Evolutionary conservation across 495 filamentous ascomycete species (phyloP).

Genomic region (Lindgomyces ingoldianus): DNA sequence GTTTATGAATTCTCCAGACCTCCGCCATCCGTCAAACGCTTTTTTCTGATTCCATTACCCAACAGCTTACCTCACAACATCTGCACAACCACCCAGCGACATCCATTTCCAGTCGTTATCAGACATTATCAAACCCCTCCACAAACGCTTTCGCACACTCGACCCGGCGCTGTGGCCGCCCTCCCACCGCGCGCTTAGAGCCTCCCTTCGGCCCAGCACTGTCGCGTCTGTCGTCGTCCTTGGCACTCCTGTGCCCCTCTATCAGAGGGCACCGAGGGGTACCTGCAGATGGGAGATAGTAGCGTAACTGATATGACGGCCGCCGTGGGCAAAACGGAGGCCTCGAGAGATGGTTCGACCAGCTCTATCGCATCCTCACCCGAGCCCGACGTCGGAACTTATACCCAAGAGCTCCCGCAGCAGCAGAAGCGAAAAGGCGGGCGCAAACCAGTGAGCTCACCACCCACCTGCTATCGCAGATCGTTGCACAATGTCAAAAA

Average conservation of each 20-base stretch:
- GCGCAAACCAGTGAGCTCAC: conserved; percentile 80
- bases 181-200: conserved; percentile 35
- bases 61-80: conserved; percentile 45
- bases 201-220: conserved; percentile 16
- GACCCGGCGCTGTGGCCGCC: conserved; percentile 22
- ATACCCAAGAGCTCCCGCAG: conserved; percentile 59
- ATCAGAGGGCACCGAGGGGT: conserved; percentile 33
- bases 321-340: conserved; percentile 42
- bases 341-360: conserved; percentile 42
- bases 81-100: conserved; percentile 34
- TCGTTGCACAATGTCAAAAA: conserved; percentile 35
- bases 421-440: conserved; percentile 93
- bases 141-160: conserved; percentile 32
- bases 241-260: conserved; percentile 37
- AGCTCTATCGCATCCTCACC: conserved; percentile 49
- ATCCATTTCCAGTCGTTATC: conserved; percentile 28
- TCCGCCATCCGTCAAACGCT: conserved; percentile 20
- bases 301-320: conserved; percentile 41
- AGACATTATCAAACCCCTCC: conserved; percentile 34
- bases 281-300: conserved; percentile 45
- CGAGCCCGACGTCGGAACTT: conserved; percentile 58
- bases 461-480: conserved; percentile 36
- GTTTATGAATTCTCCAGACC: conserved; percentile 31
- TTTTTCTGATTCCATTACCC: conserved; percentile 45
- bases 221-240: conserved; percentile 38